phyloP scores from a whole-genome alignment of 2,329 filamentous ascomycete species.

The Neurospora sp. region DNA sequence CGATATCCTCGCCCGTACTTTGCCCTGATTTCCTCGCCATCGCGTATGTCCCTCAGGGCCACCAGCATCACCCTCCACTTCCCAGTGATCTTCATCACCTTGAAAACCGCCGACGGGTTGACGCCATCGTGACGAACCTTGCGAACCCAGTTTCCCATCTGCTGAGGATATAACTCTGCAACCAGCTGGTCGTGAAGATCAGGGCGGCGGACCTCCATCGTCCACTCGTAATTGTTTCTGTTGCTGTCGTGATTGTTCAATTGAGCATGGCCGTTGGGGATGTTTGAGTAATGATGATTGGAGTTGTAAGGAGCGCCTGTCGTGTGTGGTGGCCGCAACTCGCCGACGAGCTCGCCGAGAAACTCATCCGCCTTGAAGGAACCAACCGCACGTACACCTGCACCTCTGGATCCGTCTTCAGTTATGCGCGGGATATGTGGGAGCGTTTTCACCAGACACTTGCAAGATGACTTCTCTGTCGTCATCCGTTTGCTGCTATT shows the following conservation, averaged over 20 bases:
- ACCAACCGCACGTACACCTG: conserved; percentile 13
- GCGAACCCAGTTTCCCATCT: conserved; percentile 18
- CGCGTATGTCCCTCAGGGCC: conserved; percentile 10
- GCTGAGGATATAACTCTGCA: conserved; percentile 16
- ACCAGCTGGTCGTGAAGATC: conserved; percentile 13
- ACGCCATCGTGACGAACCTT: conserved; percentile 12
- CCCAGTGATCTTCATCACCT: conserved; percentile 14
- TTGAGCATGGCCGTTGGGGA: neutral
- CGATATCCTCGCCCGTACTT: conserved; percentile 13
- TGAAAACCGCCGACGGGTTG: conserved; percentile 11
- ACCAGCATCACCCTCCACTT: conserved; percentile 15
- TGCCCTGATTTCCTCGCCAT: conserved; percentile 17
- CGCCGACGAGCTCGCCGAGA: conserved; percentile 17
- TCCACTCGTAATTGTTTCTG: conserved; percentile 8
- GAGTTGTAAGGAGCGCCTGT: neutral
- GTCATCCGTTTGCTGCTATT: conserved; percentile 3
- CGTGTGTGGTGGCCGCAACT: conserved; percentile 13
- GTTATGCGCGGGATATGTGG: conserved; percentile 12
- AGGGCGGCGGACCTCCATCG: conserved; percentile 13
- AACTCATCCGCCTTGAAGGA: conserved; percentile 6
- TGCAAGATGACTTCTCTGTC: conserved; percentile 5
- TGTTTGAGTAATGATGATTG: neutral
- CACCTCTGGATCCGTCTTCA: conserved; percentile 11
- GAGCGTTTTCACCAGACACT: conserved; percentile 7
- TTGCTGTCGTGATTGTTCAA: neutral